Evolutionary conservation across 257 asterid genomes (phyloP).

Genomic region (Primulina eburnea): DNA sequence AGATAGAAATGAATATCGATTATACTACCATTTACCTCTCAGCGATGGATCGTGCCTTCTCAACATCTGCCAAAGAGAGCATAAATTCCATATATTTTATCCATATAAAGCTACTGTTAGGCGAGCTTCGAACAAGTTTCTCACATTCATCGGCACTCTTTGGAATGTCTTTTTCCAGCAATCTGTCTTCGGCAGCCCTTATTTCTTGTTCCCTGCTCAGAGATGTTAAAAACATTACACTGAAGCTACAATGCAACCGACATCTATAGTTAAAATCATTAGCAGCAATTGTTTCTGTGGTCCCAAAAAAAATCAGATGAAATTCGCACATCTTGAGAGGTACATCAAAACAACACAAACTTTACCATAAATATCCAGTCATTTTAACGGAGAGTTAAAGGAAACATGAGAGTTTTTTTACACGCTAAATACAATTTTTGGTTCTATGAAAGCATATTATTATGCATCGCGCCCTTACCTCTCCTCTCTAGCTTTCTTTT

Average conservation of each 20-base stretch:
- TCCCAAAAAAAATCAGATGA: not conserved
- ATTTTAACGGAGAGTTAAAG: not conserved
- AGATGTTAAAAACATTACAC: constrained; percentile 15
- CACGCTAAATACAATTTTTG: not conserved
- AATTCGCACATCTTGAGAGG: not conserved
- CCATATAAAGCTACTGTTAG: constrained; percentile 90
- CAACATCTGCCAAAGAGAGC: constrained; percentile 82
- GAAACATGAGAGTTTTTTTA: not conserved
- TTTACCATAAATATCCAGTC: not conserved
- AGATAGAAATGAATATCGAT: constrained; percentile 4
- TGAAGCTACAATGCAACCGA: constrained; percentile 8
- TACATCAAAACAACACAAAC: not conserved
- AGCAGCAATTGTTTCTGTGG: not conserved
- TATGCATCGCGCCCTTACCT: constrained; percentile 39
- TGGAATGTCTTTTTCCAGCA: constrained; percentile 69
- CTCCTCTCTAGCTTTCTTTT: constrained; percentile 63
- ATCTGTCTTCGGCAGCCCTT: constrained; percentile 91
- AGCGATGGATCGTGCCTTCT: constrained; percentile 86
- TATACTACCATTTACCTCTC: constrained; percentile 54
- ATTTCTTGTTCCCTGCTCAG: constrained; percentile 77
- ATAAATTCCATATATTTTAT: constrained; percentile 85
- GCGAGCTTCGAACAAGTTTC: constrained; percentile 73
- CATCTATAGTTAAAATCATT: not conserved
- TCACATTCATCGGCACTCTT: constrained; percentile 84
- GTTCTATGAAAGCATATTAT: constrained; percentile 15